phyloP scores from a whole-genome alignment of 306 rosid genomes.

The Canavalia ensiformis region DNA sequence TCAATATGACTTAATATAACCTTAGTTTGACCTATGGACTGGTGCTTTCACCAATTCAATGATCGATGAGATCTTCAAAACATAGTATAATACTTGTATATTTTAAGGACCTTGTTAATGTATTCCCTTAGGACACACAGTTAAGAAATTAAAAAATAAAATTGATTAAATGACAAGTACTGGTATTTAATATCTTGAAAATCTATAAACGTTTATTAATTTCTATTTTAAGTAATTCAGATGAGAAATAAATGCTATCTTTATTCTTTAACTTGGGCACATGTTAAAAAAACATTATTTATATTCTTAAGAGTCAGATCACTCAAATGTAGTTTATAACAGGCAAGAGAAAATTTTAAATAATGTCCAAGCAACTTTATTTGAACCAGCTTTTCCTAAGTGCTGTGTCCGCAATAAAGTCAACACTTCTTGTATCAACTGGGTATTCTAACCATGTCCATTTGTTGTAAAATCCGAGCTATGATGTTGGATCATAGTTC shows the following conservation, averaged over 20 bases:
- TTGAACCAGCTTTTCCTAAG: neutral
- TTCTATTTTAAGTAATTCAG: neutral
- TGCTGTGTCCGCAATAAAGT: neutral
- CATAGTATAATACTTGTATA: neutral
- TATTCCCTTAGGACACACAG: neutral
- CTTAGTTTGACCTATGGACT: too few relatives aligned
- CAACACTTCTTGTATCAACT: conserved; percentile 20
- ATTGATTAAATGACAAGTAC: neutral
- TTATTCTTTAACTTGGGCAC: neutral
- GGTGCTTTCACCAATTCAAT: neutral
- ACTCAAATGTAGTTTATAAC: neutral
- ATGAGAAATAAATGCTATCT: neutral
- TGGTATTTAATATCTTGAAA: neutral
- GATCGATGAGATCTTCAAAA: neutral
- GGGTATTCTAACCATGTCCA: neutral
- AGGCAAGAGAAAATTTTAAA: neutral
- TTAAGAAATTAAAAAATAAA: neutral
- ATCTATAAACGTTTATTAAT: neutral
- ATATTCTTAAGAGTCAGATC: neutral
- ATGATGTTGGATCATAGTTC: neutral
- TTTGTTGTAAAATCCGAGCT: conserved; percentile 1
- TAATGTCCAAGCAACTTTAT: neutral
- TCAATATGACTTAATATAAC: neutral
- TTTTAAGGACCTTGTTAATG: neutral
- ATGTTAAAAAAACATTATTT: neutral